A percentile compares a stretch with the other conserved stretches of the same genome.
Conservation (phyloP, 345 rosid species). For the Anacardium occidentale region DNA sequence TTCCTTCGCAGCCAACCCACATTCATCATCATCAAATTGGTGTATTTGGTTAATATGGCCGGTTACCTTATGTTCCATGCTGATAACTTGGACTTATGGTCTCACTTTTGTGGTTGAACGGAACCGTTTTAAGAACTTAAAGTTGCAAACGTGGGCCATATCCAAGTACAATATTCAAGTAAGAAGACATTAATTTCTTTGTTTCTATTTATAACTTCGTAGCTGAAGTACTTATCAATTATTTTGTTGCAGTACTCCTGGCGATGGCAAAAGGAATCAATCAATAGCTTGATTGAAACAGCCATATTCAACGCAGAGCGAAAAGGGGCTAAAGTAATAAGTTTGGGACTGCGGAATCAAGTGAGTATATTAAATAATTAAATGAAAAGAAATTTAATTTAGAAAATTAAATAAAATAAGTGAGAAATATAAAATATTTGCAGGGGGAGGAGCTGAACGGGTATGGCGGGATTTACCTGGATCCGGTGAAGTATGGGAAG, state of each 20-base stretch:
- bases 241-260: constrained; percentile 38
- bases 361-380: constrained; percentile 26
- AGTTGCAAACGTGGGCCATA: constrained; percentile 69
- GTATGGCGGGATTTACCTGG: constrained; percentile 46
- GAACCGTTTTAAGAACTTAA: constrained; percentile 43
- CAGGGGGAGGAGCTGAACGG: constrained; percentile 57
- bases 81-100: constrained; percentile 46
- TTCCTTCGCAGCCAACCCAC: constrained; percentile 54
- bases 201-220: background rate
- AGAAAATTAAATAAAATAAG: too few relatives aligned
- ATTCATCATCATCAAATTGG: constrained; percentile 27
- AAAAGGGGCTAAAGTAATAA: constrained; percentile 57
- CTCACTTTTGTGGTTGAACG: constrained; percentile 53
- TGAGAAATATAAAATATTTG: too few relatives aligned
- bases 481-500: constrained; percentile 41
- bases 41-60: constrained; percentile 60
- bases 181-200: background rate
- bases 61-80: constrained; percentile 43
- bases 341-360: constrained; percentile 69
- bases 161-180: constrained; percentile 72
- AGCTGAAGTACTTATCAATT: background rate
- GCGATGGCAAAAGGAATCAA: constrained; percentile 32
- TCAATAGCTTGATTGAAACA: constrained; percentile 53
- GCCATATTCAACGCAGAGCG: constrained; percentile 54
- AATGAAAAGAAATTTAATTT: background rate